Conservation (phyloP, 225 moss, liverwort and hornwort genomes). For the Bryum argenteum region DNA sequence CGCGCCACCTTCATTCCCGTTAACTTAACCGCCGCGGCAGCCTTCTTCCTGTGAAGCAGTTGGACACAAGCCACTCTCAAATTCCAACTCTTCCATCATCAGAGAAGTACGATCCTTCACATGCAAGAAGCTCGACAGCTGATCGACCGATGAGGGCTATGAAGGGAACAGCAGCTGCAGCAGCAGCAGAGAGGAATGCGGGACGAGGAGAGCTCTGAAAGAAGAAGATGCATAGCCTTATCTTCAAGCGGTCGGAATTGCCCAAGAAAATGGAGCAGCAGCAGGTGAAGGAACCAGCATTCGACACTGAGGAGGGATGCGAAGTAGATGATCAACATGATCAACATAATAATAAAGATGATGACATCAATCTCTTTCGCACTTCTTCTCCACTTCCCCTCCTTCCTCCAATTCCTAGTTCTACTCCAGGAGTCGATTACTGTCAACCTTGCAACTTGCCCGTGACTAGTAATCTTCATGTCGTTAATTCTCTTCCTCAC, state of each 20-base stretch:
- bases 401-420: too few species aligned
- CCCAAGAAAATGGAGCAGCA: slow-evolving; percentile 41
- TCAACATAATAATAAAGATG: background rate
- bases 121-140: background rate
- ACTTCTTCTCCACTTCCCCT: too few species aligned
- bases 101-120: too few species aligned
- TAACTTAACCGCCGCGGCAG: slow-evolving; percentile 32
- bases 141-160: too few species aligned
- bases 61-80: slow-evolving; percentile 1
- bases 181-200: too few species aligned
- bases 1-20: slow-evolving; percentile 8
- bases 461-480: background rate
- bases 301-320: slow-evolving; percentile 16
- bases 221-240: slow-evolving; percentile 51
- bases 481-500: slow-evolving; percentile 15
- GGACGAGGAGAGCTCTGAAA: too few species aligned
- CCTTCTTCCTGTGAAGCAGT: slow-evolving; percentile 15
- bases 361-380: slow-evolving; percentile 8
- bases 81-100: background rate
- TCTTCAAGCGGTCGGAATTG: slow-evolving; percentile 32
- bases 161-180: too few species aligned
- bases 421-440: background rate
- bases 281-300: slow-evolving; percentile 8
- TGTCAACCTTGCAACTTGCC: slow-evolving; percentile 34
- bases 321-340: background rate